These are phyloP conservation scores for Nicotiana sylvestris DNA, from an alignment of 257 asterid species.

Conservation along the genomic window DNA sequence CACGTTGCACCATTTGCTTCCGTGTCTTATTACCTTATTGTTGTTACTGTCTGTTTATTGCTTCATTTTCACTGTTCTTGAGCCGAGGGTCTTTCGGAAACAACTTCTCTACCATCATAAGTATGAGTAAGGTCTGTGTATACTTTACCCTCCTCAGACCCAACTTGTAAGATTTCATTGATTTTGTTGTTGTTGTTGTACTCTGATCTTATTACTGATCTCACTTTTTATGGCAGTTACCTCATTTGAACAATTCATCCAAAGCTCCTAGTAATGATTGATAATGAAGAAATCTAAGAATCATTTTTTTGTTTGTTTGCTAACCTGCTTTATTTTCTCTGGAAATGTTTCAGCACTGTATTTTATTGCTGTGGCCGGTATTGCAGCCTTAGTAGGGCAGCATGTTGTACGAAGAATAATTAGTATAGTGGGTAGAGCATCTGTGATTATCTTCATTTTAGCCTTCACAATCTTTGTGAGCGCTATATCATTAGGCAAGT, in stretches of 20 bases:
- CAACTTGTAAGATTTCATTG: no score
- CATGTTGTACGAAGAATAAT: conserved; percentile 54
- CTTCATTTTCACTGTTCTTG: no score
- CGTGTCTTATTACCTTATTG: no score
- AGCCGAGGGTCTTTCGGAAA: no score
- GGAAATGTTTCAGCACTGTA: conserved; percentile 42
- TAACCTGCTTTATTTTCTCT: background rate
- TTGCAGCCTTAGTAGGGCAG: conserved; percentile 55
- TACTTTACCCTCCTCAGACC: no score
- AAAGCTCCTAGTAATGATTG: background rate
- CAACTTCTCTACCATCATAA: no score
- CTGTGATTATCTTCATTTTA: conserved; percentile 58
- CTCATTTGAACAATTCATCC: background rate
- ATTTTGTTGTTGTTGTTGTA: no score
- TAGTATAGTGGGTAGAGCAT: conserved; percentile 57
- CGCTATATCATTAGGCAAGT: conserved; percentile 59
- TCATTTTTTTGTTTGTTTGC: background rate
- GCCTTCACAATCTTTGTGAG: conserved; percentile 56
- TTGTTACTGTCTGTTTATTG: no score
- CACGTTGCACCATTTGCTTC: no score
- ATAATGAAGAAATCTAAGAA: background rate
- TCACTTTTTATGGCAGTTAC: no score
- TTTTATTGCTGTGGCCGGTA: conserved; percentile 41
- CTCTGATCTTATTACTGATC: no score
- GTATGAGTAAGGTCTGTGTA: no score